phyloP scores from a whole-genome alignment of 495 filamentous ascomycete species.

The Rhizodiscina lignyota region DNA sequence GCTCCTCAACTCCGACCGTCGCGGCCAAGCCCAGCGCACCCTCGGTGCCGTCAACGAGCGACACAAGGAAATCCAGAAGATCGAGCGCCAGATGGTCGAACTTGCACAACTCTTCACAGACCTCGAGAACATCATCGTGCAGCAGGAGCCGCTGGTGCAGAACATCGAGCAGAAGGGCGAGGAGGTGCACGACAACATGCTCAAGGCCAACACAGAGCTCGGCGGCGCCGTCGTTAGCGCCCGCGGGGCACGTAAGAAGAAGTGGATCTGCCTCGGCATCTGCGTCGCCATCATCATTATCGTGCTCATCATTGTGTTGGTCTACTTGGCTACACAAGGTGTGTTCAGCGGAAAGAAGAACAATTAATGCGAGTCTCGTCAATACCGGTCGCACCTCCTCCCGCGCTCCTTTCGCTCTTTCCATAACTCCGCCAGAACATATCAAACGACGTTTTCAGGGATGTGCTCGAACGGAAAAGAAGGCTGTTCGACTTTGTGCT shows the following conservation, averaged over 20 bases:
- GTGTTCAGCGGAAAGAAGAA: too few species aligned
- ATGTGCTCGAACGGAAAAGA: too few species aligned
- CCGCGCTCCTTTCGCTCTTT: too few species aligned
- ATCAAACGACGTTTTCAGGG: too few species aligned
- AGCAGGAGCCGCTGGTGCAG: slow-evolving; percentile 63
- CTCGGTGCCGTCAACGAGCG: slow-evolving; percentile 63
- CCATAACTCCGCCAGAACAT: too few species aligned
- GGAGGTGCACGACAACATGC: slow-evolving; percentile 60
- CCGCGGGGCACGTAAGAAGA: slow-evolving; percentile 71
- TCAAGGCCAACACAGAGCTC: slow-evolving; percentile 67
- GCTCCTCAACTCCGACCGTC: slow-evolving; percentile 50
- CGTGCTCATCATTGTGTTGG: too few species aligned
- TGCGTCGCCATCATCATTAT: too few species aligned
- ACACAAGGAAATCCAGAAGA: slow-evolving; percentile 79
- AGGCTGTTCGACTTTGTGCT: too few species aligned
- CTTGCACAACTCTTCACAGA: slow-evolving; percentile 71
- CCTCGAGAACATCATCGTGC: slow-evolving; percentile 61
- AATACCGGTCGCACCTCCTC: too few species aligned
- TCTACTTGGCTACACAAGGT: too few species aligned
- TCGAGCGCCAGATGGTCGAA: slow-evolving; percentile 75
- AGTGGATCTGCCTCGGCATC: slow-evolving; percentile 91
- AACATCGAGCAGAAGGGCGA: slow-evolving; percentile 71
- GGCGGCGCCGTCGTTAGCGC: slow-evolving; percentile 62
- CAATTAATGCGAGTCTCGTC: too few species aligned
- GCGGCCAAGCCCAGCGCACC: slow-evolving; percentile 61